Base-by-base conservation (phyloP, 768 basidiomycete species). In the Boletus rubroflammeus region DNA sequence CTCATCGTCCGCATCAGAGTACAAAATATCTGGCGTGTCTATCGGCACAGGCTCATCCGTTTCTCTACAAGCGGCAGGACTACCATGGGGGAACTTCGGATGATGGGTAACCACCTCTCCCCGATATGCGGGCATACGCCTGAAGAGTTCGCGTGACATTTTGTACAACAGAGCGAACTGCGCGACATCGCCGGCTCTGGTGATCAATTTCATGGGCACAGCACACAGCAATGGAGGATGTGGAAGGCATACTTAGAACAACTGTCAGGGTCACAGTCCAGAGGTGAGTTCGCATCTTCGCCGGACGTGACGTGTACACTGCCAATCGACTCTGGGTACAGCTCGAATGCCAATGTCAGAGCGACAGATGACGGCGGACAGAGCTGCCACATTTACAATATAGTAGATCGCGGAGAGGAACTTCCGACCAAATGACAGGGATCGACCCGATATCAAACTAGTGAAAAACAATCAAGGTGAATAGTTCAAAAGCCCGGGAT, bases 111-210 rank as follows among this genome's bases (percentile, higher is more conserved):
- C 9, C 2, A 51, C 44, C 36, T 67, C 67, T 26, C 67, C 67
- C 0, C 65, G 62, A 47, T 64, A 68, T 6, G 46, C 46, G 6
- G 71, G 61, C 78, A 85, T 79, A 15, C 85, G 79, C 34, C 85
- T 77, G 4, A 73, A 70, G 10, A 81, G 57, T 67, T 87, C 84
- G 2, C 84, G 75, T 4, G 63, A 50, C 50, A 75, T 76, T 58
- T 86, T 87, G 65, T 85, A 86, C 0, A 62, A 72, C 75, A 80
- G 80, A 50, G 71, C 71, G 42, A 84, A 57, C 21, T 76, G 67
- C 0, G 64, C 74, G 6, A 86, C 21, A 59, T 82, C 81, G 10
- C 72, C 23, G 2, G 50, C 32, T 32, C 67, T 67, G 29, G 14
- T 1, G 2, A 23, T 5, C 0, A 21, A 10, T 5, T 21, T 13